Percentiles rank a stretch among this genome's conserved stretches.
Evolutionary conservation across 352 stramenopile genomes (phyloP).

Genomic region (Globisporangium barbulae): DNA sequence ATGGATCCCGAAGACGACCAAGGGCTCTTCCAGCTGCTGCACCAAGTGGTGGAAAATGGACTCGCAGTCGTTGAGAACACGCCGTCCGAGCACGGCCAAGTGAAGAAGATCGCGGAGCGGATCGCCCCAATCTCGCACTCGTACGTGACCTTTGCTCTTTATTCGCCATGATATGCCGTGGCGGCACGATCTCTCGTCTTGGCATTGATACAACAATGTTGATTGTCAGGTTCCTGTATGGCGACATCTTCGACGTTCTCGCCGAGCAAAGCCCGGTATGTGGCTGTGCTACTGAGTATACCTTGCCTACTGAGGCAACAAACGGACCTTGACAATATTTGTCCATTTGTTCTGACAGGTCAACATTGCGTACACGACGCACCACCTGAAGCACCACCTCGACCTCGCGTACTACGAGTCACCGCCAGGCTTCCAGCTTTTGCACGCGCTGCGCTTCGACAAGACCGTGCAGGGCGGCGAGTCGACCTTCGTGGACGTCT

Average conservation of each 20-base stretch:
- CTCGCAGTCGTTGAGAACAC: conserved; percentile 77
- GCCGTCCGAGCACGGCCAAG: conserved; percentile 42
- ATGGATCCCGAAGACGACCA: conserved; percentile 55
- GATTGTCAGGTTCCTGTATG: conserved; percentile 67
- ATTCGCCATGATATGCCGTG: neutral
- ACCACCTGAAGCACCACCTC: conserved; percentile 90
- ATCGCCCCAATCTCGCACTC: conserved; percentile 80
- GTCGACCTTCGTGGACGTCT: conserved; percentile 86
- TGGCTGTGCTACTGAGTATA: neutral
- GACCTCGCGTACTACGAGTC: conserved; percentile 97
- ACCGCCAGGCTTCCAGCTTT: conserved; percentile 92
- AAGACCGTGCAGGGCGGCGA: conserved; percentile 77
- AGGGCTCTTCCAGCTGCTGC: conserved; percentile 63
- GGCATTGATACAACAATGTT: neutral
- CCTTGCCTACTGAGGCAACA: neutral
- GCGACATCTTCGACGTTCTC: conserved; percentile 83
- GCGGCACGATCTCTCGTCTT: neutral
- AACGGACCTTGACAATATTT: neutral
- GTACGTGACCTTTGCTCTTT: conserved; percentile 29
- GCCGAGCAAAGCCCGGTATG: conserved; percentile 73
- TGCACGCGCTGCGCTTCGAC: conserved; percentile 91
- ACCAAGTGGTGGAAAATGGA: conserved; percentile 65
- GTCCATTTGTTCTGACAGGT: conserved; percentile 36
- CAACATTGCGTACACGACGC: conserved; percentile 95
- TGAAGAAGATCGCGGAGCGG: conserved; percentile 74